phyloP scores from a whole-genome alignment of 2,329 filamentous ascomycete genomes.

The Beauveria bassiana region DNA sequence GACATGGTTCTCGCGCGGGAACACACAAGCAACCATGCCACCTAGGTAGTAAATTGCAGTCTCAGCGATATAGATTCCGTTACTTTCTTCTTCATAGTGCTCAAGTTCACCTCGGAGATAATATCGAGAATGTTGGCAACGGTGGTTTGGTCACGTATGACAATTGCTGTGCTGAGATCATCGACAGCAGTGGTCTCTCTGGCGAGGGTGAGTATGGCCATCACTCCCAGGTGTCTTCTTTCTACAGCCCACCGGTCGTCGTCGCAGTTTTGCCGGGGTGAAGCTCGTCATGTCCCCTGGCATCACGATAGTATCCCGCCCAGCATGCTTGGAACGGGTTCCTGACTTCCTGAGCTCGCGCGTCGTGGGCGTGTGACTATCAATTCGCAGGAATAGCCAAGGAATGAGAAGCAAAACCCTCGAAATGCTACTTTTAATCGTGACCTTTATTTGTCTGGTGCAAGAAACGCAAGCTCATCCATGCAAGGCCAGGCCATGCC shows the following conservation, averaged over 20 bases:
- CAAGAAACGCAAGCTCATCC: neutral
- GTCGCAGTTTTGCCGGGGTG: slow-evolving; percentile 51
- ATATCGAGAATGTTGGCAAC: slow-evolving; percentile 64
- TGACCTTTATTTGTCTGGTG: neutral
- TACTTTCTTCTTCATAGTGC: slow-evolving; percentile 37
- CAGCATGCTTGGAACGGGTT: slow-evolving; percentile 64
- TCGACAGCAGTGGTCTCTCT: slow-evolving; percentile 72
- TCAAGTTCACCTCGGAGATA: slow-evolving; percentile 65
- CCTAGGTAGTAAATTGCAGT: slow-evolving; percentile 84
- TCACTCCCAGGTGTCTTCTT: neutral
- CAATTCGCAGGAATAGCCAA: neutral
- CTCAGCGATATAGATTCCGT: slow-evolving; percentile 70
- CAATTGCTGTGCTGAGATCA: slow-evolving; percentile 67
- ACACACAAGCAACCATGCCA: slow-evolving; percentile 63
- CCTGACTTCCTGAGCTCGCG: slow-evolving; percentile 52
- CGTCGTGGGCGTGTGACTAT: neutral
- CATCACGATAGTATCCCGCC: slow-evolving; percentile 65
- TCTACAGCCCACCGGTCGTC: slow-evolving; percentile 55
- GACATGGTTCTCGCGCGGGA: neutral
- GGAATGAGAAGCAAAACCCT: neutral
- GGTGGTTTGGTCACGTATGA: slow-evolving; percentile 65
- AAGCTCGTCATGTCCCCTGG: slow-evolving; percentile 71
- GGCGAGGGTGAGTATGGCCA: neutral
- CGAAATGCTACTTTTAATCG: neutral
- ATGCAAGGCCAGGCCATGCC: no score